These are phyloP conservation scores for peach (Prunus persica) DNA, from an alignment of 306 rosid species.

Conservation along the genomic window Prunus_persica_NCBIv2 NC_034014.1:25239001-25239500, in stretches of 20 bases:
- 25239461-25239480: conserved; percentile 3
- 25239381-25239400: conserved; percentile 79
- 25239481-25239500: not conserved
- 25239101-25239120: conserved; percentile 23
- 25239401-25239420: conserved; percentile 62
- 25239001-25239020: conserved; percentile 87
- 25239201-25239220: conserved; percentile 81
- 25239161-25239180: conserved; percentile 43
- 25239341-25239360: conserved; percentile 79
- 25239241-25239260: conserved; percentile 98
- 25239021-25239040: conserved; percentile 71
- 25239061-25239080: conserved; percentile 77
- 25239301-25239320: conserved; percentile 18
- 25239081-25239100: conserved; percentile 88
- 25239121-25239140: conserved; percentile 18
- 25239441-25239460: conserved; percentile 4
- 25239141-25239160: not conserved
- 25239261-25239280: conserved; percentile 88
- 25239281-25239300: conserved; percentile 27
- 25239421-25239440: conserved; percentile 72
- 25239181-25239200: conserved; percentile 96
- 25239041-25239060: conserved; percentile 68
- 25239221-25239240: conserved; percentile 82
- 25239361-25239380: conserved; percentile 85
- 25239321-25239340: not conserved